Evolutionary conservation across 768 basidiomycete genomes (phyloP), one percentile per base, ranked within the genome.

Genomic region (Macrolepiota dolichaula): DNA sequence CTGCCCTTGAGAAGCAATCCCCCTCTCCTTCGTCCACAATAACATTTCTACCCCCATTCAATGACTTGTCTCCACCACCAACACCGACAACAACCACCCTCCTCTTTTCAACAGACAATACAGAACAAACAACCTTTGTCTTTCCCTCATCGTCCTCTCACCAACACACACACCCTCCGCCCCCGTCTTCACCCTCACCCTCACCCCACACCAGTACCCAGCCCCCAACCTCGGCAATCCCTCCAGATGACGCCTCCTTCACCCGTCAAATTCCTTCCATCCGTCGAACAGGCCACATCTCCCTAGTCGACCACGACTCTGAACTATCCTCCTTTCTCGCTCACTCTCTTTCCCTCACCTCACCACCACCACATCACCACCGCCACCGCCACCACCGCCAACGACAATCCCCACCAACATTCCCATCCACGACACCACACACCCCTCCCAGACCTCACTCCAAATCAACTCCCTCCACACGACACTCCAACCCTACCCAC

Each of bases 51-150:
- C 55, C 56, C 7, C 55, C 46, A 15, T 59, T 62, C 38, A 42
- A 65, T 5, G 60, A 54, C 3, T n/a, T 54, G 11, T 57, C 51
- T 3, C 61, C 47, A 15, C 53, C 54, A 37, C 61, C 32, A 60
- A 22, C 62, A 61, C 6, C 64, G 61, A 22, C 56, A 61, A 2
- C 52, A 64, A 4, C 64, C 65, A 1, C 71, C n/a, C 62, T 72
- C n/a, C 64, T 72, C 19, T 69, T 76, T 27, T 71, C 73, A 1
- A 54, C 52, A 51, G 37, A 49, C 35, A 13, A 49, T 22, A 58
- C 57, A 3, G 7, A 38, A 19, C 47, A 50, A n/a, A 57, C 58
- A 1, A 57, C 64, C 36, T 49, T 63, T 15, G 64, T 57, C 1
- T 46, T 51, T 38, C 35, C 52, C 24, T 35, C 29, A 24, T 35